These are phyloP conservation scores for Akanthomyces lecanii DNA, from an alignment of 2,329 filamentous ascomycete genomes.

Conservation along the genomic window DNA sequence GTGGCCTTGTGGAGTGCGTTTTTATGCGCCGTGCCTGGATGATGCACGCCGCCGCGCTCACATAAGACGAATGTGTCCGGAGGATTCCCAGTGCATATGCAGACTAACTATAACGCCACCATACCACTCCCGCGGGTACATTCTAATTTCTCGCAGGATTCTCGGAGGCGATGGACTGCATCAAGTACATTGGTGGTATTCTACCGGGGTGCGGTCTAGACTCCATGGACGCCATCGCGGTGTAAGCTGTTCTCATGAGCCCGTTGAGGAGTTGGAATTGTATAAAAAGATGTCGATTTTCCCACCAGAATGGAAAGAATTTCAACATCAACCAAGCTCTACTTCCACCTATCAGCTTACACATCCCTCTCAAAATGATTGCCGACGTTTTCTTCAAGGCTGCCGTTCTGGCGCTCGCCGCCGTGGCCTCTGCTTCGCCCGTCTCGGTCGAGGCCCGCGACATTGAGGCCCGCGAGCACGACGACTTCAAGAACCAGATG, in stretches of 20 bases:
- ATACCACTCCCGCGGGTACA: background rate
- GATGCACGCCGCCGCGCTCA: background rate
- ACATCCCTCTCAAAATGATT: background rate
- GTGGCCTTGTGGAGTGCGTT: background rate
- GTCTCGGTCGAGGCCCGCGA: background rate
- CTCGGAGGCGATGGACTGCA: background rate
- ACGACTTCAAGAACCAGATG: constrained; percentile 10
- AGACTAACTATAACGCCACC: background rate
- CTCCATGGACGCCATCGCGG: background rate
- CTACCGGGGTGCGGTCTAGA: background rate
- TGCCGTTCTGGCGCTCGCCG: constrained; percentile 10
- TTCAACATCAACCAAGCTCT: too few species aligned
- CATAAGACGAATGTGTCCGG: background rate
- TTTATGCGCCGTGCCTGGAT: background rate
- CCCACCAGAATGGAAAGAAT: background rate
- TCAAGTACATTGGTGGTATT: background rate
- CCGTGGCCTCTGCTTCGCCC: background rate
- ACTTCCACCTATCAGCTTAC: background rate
- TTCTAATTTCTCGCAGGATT: background rate
- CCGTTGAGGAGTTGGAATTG: background rate
- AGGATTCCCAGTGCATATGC: background rate
- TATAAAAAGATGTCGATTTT: background rate
- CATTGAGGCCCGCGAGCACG: background rate
- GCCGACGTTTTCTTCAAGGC: constrained; percentile 3
- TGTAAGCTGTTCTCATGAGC: background rate